Conservation (phyloP, 2,329 filamentous ascomycete genomes). For the Gyromitra esculenta region DNA sequence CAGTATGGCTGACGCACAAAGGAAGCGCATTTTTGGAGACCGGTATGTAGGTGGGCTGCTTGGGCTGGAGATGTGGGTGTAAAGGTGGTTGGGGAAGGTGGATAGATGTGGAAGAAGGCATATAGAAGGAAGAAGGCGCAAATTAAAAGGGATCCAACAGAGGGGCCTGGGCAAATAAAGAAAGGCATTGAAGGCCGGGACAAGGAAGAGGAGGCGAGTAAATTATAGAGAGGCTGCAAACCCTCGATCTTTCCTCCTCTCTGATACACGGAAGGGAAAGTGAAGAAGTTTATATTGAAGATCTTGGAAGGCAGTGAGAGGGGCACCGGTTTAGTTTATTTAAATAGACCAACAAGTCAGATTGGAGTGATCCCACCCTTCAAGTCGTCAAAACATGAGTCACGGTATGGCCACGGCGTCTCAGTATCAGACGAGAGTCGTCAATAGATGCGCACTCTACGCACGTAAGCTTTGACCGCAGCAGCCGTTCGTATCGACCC, state of each 20-base stretch:
- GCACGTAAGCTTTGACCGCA: too few species aligned
- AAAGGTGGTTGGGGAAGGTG: background rate
- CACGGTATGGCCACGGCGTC: too few species aligned
- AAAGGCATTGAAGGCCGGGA: background rate
- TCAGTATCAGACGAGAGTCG: too few species aligned
- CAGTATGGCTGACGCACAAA: slow-evolving; percentile 12
- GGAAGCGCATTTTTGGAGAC: background rate
- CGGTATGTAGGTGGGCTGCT: background rate
- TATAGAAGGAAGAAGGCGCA: background rate
- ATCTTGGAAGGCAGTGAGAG: background rate
- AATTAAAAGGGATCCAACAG: background rate
- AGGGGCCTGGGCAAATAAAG: background rate
- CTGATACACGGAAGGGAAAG: background rate
- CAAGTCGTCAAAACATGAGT: too few species aligned
- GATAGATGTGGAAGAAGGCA: slow-evolving; percentile 5
- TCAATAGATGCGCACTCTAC: too few species aligned
- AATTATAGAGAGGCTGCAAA: background rate
- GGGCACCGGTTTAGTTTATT: too few species aligned
- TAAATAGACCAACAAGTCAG: too few species aligned
- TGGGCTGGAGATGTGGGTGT: background rate
- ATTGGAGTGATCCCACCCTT: too few species aligned
- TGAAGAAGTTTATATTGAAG: background rate
- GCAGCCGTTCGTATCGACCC: too few species aligned
- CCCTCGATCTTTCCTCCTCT: background rate
- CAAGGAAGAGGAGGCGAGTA: background rate